Evolutionary conservation across 1,139 yeast genomes (phyloP), one percentile per base, ranked within the genome.

Genomic region (Zygosaccharomyces sapae): DNA sequence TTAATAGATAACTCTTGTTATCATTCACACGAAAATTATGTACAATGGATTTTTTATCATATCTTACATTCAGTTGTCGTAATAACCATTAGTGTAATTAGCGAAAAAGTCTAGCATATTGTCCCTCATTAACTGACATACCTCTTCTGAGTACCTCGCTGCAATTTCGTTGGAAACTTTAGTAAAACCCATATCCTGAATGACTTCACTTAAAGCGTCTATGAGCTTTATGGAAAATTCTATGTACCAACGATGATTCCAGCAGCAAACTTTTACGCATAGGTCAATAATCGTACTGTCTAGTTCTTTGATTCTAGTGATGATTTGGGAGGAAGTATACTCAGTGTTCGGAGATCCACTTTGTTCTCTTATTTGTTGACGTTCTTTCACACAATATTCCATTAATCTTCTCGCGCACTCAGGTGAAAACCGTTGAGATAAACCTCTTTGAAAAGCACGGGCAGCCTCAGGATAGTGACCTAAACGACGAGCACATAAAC

Each of bases 191-290:
- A 86, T 89, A 58, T 82, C 83, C 25, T 80, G 80, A 27, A 87
- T 82, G 52, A 87, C 72, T 46, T 75, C 79, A 36, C 79, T 71
- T 48, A 89, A 68, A 1, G 80, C 72, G 30, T 70, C 67, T 18
- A 83, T 65, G 48, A 88, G 72, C 41, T 74, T 72, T 24, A 94
- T 87, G 7, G 95, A 83, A 60, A 89, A 90, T 56, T 90, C 96
- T 54, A 82, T 79, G 69, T 92, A 94, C 98, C 98, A 94, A 63
- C 98, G 80, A 68, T 89, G 97, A 63, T 89, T 86, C 97, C 97
- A 92, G 18, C 95, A 95, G 33, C 85, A 72, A 49, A 92, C 71
- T 58, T 84, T 85, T 43, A 89, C 87, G 50, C 83, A 71, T 36
- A 86, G 71, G 52, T 85, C 92, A 55, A 89, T 72, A 18, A 86